Percentiles rank a stretch among this genome's conserved stretches.
Evolutionary conservation across 345 rosid genomes (phyloP).

Genomic region (Balakata baccata): DNA sequence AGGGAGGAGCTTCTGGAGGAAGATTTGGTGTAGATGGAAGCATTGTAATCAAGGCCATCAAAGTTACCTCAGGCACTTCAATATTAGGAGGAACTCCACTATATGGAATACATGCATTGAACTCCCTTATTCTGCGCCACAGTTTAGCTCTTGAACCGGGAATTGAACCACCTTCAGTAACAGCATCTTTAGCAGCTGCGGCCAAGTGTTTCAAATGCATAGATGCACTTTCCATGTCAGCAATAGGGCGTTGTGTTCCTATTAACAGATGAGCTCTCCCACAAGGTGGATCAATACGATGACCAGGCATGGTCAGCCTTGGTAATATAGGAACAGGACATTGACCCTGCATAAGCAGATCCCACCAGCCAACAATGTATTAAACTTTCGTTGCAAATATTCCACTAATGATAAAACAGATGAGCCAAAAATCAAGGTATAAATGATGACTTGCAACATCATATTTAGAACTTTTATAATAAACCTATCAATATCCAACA

Average conservation of each 20-base stretch:
- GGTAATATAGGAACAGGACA: slow-evolving; percentile 82
- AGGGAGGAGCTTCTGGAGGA: slow-evolving; percentile 92
- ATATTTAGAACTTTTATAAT: slow-evolving; percentile 3
- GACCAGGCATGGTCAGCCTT: slow-evolving; percentile 98
- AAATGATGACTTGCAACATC: not conserved
- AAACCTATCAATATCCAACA: slow-evolving; percentile 22
- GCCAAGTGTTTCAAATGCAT: slow-evolving; percentile 96
- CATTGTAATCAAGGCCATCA: slow-evolving; percentile 99
- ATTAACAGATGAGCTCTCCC: slow-evolving; percentile 69
- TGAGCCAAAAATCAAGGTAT: slow-evolving; percentile 6
- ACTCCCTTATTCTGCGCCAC: slow-evolving; percentile 99
- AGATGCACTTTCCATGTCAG: slow-evolving; percentile 68
- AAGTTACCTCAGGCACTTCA: slow-evolving; percentile 94
- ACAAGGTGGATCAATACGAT: slow-evolving; percentile 95
- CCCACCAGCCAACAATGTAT: slow-evolving; percentile 11
- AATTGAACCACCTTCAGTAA: slow-evolving; percentile 91
- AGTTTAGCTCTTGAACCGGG: slow-evolving; percentile 94
- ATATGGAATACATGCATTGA: slow-evolving; percentile 90
- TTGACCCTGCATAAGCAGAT: slow-evolving; percentile 60
- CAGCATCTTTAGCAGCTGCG: slow-evolving; percentile 97
- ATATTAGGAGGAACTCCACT: slow-evolving; percentile 74
- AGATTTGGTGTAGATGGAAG: slow-evolving; percentile 89
- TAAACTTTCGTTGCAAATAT: slow-evolving; percentile 8
- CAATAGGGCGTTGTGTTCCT: slow-evolving; percentile 49
- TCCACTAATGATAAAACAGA: not conserved